phyloP scores from a whole-genome alignment of 768 basidiomycete genomes.

The Mycena vitilis region DNA sequence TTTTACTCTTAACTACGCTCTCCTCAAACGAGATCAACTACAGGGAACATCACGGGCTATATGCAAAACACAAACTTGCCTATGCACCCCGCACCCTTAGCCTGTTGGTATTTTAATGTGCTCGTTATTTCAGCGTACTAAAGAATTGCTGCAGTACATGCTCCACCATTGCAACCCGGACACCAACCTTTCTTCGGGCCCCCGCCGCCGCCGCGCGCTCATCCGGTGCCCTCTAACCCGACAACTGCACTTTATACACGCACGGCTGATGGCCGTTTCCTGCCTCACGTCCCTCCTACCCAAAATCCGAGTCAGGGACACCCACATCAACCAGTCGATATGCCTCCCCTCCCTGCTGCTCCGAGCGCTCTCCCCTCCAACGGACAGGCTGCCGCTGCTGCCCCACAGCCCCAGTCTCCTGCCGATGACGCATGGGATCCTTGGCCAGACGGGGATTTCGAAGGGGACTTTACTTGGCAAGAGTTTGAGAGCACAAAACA shows the following conservation, averaged over 20 bases:
- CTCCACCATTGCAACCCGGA: neutral
- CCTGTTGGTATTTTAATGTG: neutral
- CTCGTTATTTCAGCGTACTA: neutral
- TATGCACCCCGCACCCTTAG: neutral
- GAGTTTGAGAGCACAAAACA: neutral
- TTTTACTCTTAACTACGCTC: neutral
- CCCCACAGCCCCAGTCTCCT: neutral
- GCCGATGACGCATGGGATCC: slow-evolving; percentile 4
- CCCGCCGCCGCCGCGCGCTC: neutral
- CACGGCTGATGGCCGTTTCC: neutral
- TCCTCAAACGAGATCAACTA: neutral
- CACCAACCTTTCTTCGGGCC: neutral
- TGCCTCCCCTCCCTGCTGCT: neutral
- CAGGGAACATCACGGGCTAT: neutral
- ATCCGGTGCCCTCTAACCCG: neutral
- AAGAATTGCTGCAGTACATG: neutral
- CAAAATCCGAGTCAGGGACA: neutral
- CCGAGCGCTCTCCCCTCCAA: too few relatives aligned
- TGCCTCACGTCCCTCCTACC: neutral
- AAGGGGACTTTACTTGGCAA: neutral
- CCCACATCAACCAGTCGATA: neutral
- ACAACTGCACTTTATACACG: neutral
- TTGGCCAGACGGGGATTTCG: slow-evolving; percentile 4
- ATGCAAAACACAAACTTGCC: neutral
- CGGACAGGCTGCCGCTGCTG: too few relatives aligned